phyloP scores from a whole-genome alignment of 2,329 filamentous ascomycete genomes.

The Penicillium digitatum region DNA sequence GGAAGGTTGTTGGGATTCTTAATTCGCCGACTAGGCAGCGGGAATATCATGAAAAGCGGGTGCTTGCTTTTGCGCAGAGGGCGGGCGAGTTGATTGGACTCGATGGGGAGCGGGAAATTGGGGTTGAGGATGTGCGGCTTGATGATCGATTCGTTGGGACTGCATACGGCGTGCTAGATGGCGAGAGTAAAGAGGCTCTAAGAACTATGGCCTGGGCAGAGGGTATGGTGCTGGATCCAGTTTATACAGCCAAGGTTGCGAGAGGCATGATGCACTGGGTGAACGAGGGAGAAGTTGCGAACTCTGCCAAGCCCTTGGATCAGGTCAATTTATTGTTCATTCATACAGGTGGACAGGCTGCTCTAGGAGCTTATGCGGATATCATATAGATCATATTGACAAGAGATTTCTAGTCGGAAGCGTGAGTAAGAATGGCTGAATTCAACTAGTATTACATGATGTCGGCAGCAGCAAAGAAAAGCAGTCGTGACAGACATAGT shows the following conservation, averaged over 20 bases:
- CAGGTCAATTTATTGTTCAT: slow-evolving; percentile 35
- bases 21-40: slow-evolving; percentile 32
- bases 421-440: slow-evolving; percentile 14
- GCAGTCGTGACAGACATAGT: slow-evolving; percentile 22
- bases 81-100: slow-evolving; percentile 30
- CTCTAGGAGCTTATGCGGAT: slow-evolving; percentile 31
- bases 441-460: slow-evolving; percentile 32
- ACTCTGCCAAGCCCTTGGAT: slow-evolving; percentile 12
- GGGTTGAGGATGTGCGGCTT: slow-evolving; percentile 28
- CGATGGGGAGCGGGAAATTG: slow-evolving; percentile 25
- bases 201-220: slow-evolving; percentile 28
- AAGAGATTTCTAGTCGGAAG: neutral
- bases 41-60: slow-evolving; percentile 29
- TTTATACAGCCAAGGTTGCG: slow-evolving; percentile 37
- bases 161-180: slow-evolving; percentile 33
- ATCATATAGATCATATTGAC: neutral
- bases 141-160: slow-evolving; percentile 33
- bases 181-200: slow-evolving; percentile 21
- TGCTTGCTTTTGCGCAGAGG: slow-evolving; percentile 29
- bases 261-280: slow-evolving; percentile 28
- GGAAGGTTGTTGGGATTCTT: slow-evolving; percentile 32
- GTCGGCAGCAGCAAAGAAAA: slow-evolving; percentile 16
- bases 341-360: slow-evolving; percentile 38
- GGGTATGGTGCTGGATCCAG: slow-evolving; percentile 32
- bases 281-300: slow-evolving; percentile 16